A percentile compares a stretch with the other conserved stretches of the same genome.
Conservation (phyloP, 2,329 filamentous ascomycete species). For the Clarireedia sp. region DNA sequence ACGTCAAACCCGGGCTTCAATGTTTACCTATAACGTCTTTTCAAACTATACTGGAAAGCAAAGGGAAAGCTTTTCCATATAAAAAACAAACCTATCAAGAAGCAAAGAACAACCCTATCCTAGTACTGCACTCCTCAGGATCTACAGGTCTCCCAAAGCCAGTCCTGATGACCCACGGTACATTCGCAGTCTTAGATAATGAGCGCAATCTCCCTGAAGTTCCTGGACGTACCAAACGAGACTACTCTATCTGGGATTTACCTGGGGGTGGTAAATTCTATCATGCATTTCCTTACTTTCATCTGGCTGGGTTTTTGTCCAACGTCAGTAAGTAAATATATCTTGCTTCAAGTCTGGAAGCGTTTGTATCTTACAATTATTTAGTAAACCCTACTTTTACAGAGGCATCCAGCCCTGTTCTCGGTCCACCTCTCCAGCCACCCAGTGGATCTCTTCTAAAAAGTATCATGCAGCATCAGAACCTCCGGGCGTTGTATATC, state of each 20-base stretch:
- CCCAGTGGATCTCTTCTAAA: conserved; percentile 6
- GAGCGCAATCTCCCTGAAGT: neutral
- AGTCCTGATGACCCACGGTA: conserved; percentile 8
- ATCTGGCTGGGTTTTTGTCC: conserved; percentile 6
- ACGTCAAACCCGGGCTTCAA: neutral
- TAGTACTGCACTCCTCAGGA: conserved; percentile 11
- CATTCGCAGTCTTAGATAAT: conserved; percentile 7
- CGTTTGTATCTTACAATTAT: neutral
- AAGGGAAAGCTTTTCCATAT: neutral
- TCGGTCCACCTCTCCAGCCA: conserved; percentile 5
- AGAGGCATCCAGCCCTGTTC: conserved; percentile 1
- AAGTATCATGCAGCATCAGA: neutral
- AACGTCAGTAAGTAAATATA: neutral
- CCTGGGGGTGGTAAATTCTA: neutral
- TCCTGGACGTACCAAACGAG: neutral
- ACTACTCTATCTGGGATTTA: conserved; percentile 3
- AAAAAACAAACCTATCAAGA: conserved; percentile 20
- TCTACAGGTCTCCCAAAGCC: conserved; percentile 12
- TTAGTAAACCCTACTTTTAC: neutral
- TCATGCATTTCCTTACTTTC: conserved; percentile 6
- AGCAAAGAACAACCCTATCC: conserved; percentile 4
- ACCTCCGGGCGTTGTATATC: conserved; percentile 1
- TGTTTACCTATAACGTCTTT: neutral
- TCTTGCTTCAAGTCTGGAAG: neutral
- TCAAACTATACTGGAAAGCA: neutral